Evolutionary conservation across 2,329 filamentous ascomycete species (phyloP), one percentile per base, ranked within the genome.

Genomic region (Blumeria graminis): DNA sequence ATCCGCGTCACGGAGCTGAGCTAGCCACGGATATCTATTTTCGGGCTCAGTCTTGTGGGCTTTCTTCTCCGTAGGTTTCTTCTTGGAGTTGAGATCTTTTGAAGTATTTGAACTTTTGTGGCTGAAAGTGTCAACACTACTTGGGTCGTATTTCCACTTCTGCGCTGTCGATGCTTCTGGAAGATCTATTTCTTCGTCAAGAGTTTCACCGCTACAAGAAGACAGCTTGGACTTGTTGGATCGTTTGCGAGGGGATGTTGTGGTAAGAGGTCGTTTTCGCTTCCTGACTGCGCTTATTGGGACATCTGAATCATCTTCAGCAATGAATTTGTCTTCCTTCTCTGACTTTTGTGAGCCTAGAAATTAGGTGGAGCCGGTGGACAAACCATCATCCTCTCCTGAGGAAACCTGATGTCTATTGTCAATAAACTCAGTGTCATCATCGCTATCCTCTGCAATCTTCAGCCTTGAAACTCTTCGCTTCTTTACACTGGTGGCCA

Each of bases 291-390:
- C 53, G 41, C 74, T 66, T 63, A 72, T 61, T 59, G 74, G 65
- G 16, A 80, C 84, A 52, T 94, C 88, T 0, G 86, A 90, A 45
- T 93, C 86, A 63, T 95, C 89, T 5, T 66, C 63, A 4, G 84
- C 88, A 28, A 96, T 74, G 64, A 96, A 96, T 66, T 94, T 85
- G 59, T 82, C 86, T 71, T 93, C 79, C 56, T 92, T 86, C 69
- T 75, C 71, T 77, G 53, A 41, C 51, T 18, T 18, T 41, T 52
- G 28, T 61, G 55, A 56, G 43, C 22, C 22, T 22, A 54, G 22
- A 3, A 18, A 51, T 62, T 14, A 60, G 33, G n/a, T 9, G 35
- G 52, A 60, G 43, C 45, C 51, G 43, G 18, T 45, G 7, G 18
- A 60, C 66, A 56, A 68, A 81, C 76, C 78, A 65, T 81, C 79